phyloP scores from a whole-genome alignment of 345 rosid species.

The Balakata baccata region DNA sequence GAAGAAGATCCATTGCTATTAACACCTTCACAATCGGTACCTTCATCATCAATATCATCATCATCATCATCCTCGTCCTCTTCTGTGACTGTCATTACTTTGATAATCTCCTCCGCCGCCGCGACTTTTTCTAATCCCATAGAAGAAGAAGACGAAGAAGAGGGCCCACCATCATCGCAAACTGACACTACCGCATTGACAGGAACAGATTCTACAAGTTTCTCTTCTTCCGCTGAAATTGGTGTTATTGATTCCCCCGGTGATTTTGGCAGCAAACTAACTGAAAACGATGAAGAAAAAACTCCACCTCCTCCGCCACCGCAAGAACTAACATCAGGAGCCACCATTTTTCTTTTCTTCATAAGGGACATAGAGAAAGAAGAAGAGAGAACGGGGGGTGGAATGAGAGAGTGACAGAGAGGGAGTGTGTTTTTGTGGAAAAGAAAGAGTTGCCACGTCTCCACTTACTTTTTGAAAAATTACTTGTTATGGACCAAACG shows the following conservation, averaged over 20 bases:
- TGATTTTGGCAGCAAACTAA: not conserved
- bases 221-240: not conserved
- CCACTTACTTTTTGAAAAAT: not conserved
- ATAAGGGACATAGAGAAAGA: too few species aligned
- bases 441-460: not conserved
- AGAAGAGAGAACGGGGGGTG: not conserved
- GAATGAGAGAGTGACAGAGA: not conserved
- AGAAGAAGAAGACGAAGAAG: not conserved
- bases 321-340: slow-evolving; percentile 10
- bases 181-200: not conserved
- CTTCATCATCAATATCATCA: not conserved
- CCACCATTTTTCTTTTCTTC: slow-evolving; percentile 14
- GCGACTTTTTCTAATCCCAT: not conserved
- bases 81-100: slow-evolving; percentile 22
- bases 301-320: slow-evolving; percentile 12
- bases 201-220: not conserved
- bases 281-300: not conserved
- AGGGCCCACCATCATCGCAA: not conserved
- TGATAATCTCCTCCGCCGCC: slow-evolving; percentile 3
- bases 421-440: not conserved
- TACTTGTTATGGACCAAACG: too few species aligned
- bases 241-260: not conserved
- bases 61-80: slow-evolving; percentile 12
- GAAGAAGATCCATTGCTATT: slow-evolving; percentile 26
- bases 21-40: not conserved